These are phyloP conservation scores for Tothia fuscella DNA, from an alignment of 2,329 filamentous ascomycete genomes.

Conservation along the genomic window DNA sequence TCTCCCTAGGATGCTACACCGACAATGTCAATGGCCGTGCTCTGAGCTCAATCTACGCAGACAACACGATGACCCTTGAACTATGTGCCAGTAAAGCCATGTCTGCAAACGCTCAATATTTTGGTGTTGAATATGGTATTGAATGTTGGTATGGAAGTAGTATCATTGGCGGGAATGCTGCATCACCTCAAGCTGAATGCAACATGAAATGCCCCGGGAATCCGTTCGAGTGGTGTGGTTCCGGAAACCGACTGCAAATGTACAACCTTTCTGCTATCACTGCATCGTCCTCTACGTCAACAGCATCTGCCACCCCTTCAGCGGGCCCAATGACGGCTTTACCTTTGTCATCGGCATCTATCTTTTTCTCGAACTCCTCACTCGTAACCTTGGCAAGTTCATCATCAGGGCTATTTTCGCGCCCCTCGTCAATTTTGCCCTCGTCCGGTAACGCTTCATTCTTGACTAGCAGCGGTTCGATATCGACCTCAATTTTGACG, in stretches of 20 bases:
- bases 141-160: slow-evolving; percentile 4
- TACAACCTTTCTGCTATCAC: slow-evolving; percentile 7
- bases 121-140: slow-evolving; percentile 10
- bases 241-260: slow-evolving; percentile 8
- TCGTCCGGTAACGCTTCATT: too few species aligned
- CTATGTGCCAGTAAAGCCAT: slow-evolving; percentile 9
- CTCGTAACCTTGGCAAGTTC: background rate
- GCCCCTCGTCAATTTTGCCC: background rate
- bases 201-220: slow-evolving; percentile 11
- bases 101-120: background rate
- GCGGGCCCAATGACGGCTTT: background rate
- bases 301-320: background rate
- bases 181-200: background rate
- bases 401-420: background rate
- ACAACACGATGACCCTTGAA: slow-evolving; percentile 10
- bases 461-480: background rate
- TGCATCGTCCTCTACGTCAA: background rate
- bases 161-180: background rate
- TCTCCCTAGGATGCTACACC: slow-evolving; percentile 10
- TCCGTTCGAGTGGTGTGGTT: slow-evolving; percentile 8
- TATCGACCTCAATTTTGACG: background rate
- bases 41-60: background rate
- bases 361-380: background rate
- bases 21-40: slow-evolving; percentile 8
- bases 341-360: background rate